Evolutionary conservation across 257 asterid genomes (phyloP).

Genomic region (Leptodermis oblonga): DNA sequence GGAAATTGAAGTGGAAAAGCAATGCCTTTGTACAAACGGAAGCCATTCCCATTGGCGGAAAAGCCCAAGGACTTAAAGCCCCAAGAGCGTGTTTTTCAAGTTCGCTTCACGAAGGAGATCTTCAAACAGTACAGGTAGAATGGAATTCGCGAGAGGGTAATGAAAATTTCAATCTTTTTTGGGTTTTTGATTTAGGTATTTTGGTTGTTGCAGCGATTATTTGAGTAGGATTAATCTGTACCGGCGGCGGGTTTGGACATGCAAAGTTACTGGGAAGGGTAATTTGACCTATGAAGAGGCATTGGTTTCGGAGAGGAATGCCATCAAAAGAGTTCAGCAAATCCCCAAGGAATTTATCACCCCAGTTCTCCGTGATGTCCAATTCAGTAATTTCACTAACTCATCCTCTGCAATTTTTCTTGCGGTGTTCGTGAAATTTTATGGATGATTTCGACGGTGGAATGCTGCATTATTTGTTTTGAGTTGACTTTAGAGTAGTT

Average conservation of each 20-base stretch:
- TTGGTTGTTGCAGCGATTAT: conserved; percentile 57
- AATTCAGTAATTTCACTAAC: conserved; percentile 61
- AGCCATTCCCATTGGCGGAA: conserved; percentile 56
- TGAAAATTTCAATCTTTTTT: neutral
- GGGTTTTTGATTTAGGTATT: neutral
- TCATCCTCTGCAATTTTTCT: neutral
- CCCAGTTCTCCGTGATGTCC: conserved; percentile 69
- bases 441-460: neutral
- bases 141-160: neutral
- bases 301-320: conserved; percentile 67
- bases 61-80: conserved; percentile 78
- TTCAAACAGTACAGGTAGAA: conserved; percentile 68
- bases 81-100: conserved; percentile 66
- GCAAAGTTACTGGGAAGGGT: conserved; percentile 84
- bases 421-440: too few species aligned
- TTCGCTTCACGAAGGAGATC: conserved; percentile 83
- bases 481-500: neutral
- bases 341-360: conserved; percentile 59
- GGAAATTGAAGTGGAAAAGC: conserved; percentile 25
- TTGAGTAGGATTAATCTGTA: conserved; percentile 71
- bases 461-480: neutral
- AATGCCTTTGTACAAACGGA: conserved; percentile 83
- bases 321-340: conserved; percentile 50
- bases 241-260: conserved; percentile 74
- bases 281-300: conserved; percentile 93